Percentiles rank a stretch among this genome's conserved stretches.
These are phyloP conservation scores for Toxicodendron radicans DNA, from an alignment of 345 rosid genomes.

Conservation along the genomic window DNA sequence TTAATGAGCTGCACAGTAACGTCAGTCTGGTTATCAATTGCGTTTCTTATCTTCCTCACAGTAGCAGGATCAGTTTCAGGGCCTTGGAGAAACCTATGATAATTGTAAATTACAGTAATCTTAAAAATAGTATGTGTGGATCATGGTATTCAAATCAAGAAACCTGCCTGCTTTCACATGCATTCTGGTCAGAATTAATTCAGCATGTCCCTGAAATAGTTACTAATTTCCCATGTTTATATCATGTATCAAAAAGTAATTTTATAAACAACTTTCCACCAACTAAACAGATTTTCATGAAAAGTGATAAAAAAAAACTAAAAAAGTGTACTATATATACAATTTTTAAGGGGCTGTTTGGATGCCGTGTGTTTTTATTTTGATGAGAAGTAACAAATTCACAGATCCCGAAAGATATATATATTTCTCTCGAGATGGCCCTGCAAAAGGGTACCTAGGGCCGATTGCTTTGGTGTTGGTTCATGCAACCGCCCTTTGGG, in stretches of 20 bases:
- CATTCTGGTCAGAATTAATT: neutral
- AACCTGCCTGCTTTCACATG: neutral
- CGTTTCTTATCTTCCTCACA: constrained; percentile 81
- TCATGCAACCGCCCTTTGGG: constrained; percentile 3
- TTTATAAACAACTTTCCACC: too few relatives aligned
- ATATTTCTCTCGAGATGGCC: neutral
- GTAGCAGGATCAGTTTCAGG: constrained; percentile 96
- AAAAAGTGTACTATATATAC: neutral
- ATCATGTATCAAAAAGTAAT: too few relatives aligned
- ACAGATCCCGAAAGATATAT: constrained; percentile 13
- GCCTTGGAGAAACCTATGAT: constrained; percentile 84
- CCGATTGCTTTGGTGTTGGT: neutral
- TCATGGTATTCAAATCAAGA: neutral
- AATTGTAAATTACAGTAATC: neutral
- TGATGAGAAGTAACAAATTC: neutral
- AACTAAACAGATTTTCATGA: neutral
- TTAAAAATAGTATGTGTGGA: neutral
- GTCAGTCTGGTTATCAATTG: constrained; percentile 87
- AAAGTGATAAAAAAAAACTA: neutral
- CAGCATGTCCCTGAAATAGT: neutral
- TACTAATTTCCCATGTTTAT: neutral
- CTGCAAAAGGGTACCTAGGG: neutral
- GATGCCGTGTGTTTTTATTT: neutral
- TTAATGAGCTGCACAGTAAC: constrained; percentile 94
- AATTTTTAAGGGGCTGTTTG: neutral